Percentiles rank a stretch among this genome's conserved stretches.
Conservation (phyloP, 2,329 filamentous ascomycete genomes). For the Neopestalotiopsis rosae region DNA sequence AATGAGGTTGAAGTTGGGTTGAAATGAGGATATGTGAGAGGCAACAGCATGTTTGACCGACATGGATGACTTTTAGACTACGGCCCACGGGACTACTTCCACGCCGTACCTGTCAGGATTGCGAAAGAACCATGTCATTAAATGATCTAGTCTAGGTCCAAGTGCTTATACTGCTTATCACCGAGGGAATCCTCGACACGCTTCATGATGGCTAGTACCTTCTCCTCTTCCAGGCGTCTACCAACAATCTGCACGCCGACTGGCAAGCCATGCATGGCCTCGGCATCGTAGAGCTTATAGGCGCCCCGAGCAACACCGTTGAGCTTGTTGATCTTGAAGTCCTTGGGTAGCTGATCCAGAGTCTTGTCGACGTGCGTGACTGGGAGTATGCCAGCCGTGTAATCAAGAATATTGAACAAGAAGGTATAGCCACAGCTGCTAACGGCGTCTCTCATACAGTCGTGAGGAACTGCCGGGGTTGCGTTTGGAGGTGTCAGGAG, state of each 20-base stretch:
- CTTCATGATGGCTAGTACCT: constrained; percentile 82
- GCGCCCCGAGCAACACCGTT: constrained; percentile 84
- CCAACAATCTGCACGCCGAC: constrained; percentile 87
- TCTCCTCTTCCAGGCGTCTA: constrained; percentile 82
- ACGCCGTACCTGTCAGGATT: not conserved
- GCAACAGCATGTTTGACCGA: not conserved
- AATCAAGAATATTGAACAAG: constrained; percentile 90
- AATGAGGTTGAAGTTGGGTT: not conserved
- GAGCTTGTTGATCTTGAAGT: constrained; percentile 66
- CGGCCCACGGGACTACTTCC: not conserved
- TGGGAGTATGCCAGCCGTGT: constrained; percentile 81
- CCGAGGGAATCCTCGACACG: constrained; percentile 76
- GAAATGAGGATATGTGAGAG: not conserved
- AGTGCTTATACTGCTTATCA: constrained; percentile 55
- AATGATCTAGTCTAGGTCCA: constrained; percentile 49
- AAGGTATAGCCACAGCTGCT: constrained; percentile 93
- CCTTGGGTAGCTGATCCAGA: constrained; percentile 68
- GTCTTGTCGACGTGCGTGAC: constrained; percentile 81
- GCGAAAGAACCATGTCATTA: not conserved
- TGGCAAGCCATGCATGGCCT: constrained; percentile 84
- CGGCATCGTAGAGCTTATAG: constrained; percentile 84
- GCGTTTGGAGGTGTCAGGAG: constrained; percentile 87
- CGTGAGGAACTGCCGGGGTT: constrained; percentile 85
- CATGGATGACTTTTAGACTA: not conserved
- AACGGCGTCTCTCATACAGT: constrained; percentile 84